These are phyloP conservation scores for Cornus suecica DNA, from an alignment of 148 eudicot genomes.

Conservation along the genomic window DNA sequence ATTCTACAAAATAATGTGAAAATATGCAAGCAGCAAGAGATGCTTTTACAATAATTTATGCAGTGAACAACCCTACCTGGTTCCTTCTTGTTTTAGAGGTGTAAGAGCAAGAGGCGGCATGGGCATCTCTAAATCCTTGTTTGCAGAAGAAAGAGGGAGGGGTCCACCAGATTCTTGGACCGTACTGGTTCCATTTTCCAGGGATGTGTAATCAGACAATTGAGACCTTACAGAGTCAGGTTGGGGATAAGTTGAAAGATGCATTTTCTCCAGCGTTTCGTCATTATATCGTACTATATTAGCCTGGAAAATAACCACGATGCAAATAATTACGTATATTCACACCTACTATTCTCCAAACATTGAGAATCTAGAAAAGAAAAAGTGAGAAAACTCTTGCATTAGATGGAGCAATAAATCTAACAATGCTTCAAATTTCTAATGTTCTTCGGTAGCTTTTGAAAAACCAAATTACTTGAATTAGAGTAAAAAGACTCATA, in stretches of 20 bases:
- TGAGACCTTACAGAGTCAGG: conserved; percentile 39
- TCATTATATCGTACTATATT: conserved; percentile 84
- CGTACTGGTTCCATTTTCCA: conserved; percentile 17
- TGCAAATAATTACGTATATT: not conserved
- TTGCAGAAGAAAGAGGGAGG: conserved; percentile 24
- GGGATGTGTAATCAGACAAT: conserved; percentile 27
- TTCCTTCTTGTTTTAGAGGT: conserved; percentile 48
- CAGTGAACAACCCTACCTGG: conserved; percentile 44
- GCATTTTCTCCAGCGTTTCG: conserved; percentile 67
- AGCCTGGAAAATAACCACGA: conserved; percentile 52
- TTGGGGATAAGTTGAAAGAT: conserved; percentile 29
- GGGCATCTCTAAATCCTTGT: conserved; percentile 74
- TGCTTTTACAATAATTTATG: not conserved
- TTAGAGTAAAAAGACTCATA: no score
- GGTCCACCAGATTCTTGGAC: conserved; percentile 24
- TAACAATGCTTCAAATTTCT: conserved; percentile 1
- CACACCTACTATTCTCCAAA: not conserved
- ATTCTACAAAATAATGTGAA: no score
- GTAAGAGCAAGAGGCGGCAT: conserved; percentile 97
- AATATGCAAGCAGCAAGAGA: not conserved
- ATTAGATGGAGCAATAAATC: not conserved
- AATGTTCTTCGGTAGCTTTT: not conserved
- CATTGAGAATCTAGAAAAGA: not conserved
- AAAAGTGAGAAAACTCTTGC: not conserved
- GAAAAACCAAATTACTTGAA: not conserved